phyloP scores from a whole-genome alignment of 2,329 filamentous ascomycete genomes.

The Dryadomyces quercivorus region DNA sequence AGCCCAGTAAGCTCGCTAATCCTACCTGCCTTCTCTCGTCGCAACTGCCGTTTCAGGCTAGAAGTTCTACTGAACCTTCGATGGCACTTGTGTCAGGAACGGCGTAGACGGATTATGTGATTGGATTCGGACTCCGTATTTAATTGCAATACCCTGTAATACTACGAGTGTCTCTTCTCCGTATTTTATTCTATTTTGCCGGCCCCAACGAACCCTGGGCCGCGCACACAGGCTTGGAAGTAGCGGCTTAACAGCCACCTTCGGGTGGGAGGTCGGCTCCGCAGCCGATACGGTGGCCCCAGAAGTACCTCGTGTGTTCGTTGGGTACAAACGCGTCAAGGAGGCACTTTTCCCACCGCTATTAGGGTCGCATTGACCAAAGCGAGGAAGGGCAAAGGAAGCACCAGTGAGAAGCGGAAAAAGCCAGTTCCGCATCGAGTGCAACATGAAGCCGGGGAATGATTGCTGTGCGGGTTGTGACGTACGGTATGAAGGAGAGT shows the following conservation, averaged over 20 bases:
- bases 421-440: no score
- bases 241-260: neutral
- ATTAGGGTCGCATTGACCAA: neutral
- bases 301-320: neutral
- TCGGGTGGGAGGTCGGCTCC: neutral
- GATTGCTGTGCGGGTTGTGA: no score
- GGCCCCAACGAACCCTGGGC: neutral
- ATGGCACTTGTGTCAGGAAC: neutral
- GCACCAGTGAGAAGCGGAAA: no score
- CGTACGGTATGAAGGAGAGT: no score
- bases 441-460: no score
- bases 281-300: neutral
- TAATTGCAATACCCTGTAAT: no score
- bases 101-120: no score
- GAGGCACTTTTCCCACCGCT: neutral
- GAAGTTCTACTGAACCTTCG: neutral
- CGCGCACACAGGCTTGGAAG: neutral
- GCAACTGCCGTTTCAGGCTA: slow-evolving; percentile 6
- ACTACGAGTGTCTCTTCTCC: no score
- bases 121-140: no score
- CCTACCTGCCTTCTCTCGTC: neutral
- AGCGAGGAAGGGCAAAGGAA: neutral
- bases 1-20: no score
- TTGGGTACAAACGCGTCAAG: neutral
- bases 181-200: no score